phyloP scores from a whole-genome alignment of 768 basidiomycete species.

The Rhodosporidiobolus odoratus region DNA sequence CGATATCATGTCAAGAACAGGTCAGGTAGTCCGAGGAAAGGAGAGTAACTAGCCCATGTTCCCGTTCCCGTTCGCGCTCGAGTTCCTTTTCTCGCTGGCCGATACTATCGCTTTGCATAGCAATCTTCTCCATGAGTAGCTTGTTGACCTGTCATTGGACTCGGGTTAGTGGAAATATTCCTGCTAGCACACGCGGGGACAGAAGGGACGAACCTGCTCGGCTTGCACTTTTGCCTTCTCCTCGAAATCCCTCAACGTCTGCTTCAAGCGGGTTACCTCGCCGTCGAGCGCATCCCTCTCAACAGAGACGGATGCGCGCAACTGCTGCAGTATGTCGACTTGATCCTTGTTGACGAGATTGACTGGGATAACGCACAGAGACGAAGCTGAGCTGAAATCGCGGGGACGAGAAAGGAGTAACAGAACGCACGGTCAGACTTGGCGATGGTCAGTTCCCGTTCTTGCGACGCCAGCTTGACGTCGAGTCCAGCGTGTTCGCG shows the following conservation, averaged over 20 bases:
- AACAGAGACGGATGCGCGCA: constrained; percentile 81
- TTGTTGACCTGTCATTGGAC: constrained; percentile 62
- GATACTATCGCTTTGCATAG: constrained; percentile 82
- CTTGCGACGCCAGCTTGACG: constrained; percentile 60
- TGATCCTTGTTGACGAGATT: constrained; percentile 89
- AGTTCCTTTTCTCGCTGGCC: constrained; percentile 79
- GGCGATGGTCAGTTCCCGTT: constrained; percentile 69
- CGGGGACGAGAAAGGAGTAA: neutral
- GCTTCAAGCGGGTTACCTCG: constrained; percentile 61
- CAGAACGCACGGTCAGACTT: constrained; percentile 68
- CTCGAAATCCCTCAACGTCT: constrained; percentile 62
- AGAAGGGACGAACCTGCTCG: constrained; percentile 49
- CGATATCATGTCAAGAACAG: too few relatives aligned
- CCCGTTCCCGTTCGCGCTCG: constrained; percentile 74
- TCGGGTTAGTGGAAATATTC: too few relatives aligned
- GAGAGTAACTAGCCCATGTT: constrained; percentile 61
- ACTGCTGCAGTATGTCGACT: constrained; percentile 73
- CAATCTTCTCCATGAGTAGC: constrained; percentile 85
- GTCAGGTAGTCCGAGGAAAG: neutral
- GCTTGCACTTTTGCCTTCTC: constrained; percentile 88
- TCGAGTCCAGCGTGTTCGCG: constrained; percentile 67
- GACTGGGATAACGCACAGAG: constrained; percentile 52
- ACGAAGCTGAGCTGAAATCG: neutral
- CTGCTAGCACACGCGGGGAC: too few relatives aligned
- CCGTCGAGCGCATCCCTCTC: constrained; percentile 72